Conservation (phyloP, 2,329 filamentous ascomycete species). For the Colletotrichum sp. region DNA sequence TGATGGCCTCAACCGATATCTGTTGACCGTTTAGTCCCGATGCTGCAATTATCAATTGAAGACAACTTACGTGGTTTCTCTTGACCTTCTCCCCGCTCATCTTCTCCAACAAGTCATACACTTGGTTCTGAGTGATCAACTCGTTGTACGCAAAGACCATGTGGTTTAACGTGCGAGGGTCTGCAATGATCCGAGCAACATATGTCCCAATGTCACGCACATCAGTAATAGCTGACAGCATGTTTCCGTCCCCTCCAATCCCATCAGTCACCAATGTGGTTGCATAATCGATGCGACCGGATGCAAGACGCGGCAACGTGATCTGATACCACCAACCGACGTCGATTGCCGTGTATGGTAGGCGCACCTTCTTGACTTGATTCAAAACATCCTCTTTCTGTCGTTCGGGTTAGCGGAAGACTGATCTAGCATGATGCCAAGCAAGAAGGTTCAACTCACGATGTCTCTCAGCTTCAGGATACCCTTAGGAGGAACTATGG, state of each 20-base stretch:
- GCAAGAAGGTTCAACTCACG: background rate
- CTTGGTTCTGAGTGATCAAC: constrained; percentile 48
- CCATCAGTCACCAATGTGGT: background rate
- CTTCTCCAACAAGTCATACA: constrained; percentile 50
- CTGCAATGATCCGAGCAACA: constrained; percentile 54
- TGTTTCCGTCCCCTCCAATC: background rate
- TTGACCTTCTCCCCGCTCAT: constrained; percentile 52
- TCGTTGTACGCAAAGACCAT: constrained; percentile 54
- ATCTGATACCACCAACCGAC: background rate
- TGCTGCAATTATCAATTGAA: background rate
- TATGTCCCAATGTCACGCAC: constrained; percentile 50
- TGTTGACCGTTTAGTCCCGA: background rate
- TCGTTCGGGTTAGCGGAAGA: background rate
- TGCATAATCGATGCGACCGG: background rate
- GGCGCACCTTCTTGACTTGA: background rate
- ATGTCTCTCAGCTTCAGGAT: background rate
- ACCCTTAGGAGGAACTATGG: constrained; percentile 37
- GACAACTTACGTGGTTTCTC: constrained; percentile 34
- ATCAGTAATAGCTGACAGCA: background rate
- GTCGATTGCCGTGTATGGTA: background rate
- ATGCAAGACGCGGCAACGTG: background rate
- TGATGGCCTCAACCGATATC: background rate
- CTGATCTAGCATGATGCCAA: background rate
- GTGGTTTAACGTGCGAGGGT: constrained; percentile 56
- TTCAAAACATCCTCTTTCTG: background rate